Conservation (phyloP, 208 protist genomes). For the Naegleria fowleri region DNA sequence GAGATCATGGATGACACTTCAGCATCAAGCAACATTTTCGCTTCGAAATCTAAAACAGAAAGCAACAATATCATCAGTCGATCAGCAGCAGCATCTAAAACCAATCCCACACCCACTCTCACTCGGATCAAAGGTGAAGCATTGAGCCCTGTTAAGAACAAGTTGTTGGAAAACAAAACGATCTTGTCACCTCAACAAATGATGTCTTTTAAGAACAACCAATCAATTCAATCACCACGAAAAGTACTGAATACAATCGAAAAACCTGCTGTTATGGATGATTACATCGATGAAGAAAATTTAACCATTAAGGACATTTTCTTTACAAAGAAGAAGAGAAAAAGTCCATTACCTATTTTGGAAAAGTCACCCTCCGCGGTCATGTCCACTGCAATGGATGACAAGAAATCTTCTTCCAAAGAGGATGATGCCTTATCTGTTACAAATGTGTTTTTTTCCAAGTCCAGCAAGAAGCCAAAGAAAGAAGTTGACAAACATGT, state of each 20-base stretch:
- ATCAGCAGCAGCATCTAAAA: too few species aligned
- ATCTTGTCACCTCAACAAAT: too few species aligned
- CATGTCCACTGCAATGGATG: neutral
- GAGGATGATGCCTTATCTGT: neutral
- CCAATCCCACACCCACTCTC: neutral
- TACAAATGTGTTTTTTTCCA: neutral
- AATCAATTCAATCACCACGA: neutral
- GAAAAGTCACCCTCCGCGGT: too few species aligned
- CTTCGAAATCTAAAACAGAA: neutral
- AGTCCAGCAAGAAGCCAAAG: neutral
- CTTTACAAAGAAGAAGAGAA: neutral
- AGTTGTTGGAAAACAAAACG: neutral
- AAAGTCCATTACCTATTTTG: neutral
- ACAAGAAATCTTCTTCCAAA: too few species aligned
- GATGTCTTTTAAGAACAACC: too few species aligned
- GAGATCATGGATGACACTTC: neutral
- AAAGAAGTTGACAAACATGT: too few species aligned
- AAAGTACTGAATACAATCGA: neutral
- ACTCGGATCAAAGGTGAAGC: neutral
- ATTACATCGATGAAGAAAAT: neutral
- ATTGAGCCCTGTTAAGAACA: neutral
- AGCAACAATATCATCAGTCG: neutral
- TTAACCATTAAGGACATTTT: neutral
- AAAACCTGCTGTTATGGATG: neutral
- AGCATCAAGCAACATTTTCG: neutral